A percentile compares a stretch with the other conserved stretches of the same genome.
These are phyloP conservation scores for Monosporascus sp. DNA, from an alignment of 2,329 filamentous ascomycete species.

Conservation along the genomic window DNA sequence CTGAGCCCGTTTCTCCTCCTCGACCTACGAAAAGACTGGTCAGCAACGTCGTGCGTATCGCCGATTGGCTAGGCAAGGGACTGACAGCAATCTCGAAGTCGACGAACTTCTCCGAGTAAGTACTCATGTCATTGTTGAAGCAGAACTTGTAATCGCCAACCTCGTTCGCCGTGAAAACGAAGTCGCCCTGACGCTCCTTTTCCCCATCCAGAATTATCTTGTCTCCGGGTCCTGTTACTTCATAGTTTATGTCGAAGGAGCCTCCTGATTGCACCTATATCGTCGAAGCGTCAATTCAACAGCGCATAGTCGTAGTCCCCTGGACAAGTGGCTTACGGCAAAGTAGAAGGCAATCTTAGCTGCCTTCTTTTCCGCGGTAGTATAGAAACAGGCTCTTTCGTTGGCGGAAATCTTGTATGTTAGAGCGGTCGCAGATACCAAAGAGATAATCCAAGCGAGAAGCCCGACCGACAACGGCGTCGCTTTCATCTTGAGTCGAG, in stretches of 20 bases:
- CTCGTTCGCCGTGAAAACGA: conserved; percentile 90
- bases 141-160: conserved; percentile 92
- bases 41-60: conserved; percentile 12
- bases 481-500: conserved; percentile 54
- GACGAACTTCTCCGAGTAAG: conserved; percentile 93
- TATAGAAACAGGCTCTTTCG: conserved; percentile 95
- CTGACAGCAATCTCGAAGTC: conserved; percentile 94
- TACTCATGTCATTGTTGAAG: conserved; percentile 98
- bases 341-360: conserved; percentile 98
- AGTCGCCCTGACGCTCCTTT: conserved; percentile 94
- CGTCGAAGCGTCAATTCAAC: conserved; percentile 4
- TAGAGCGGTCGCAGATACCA: conserved; percentile 79
- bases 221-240: conserved; percentile 74
- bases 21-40: conserved; percentile 53
- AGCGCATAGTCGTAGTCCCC: background rate
- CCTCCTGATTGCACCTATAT: conserved; percentile 91
- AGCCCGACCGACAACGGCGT: conserved; percentile 59
- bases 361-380: conserved; percentile 67
- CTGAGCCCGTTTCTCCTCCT: conserved; percentile 78
- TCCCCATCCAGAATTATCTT: conserved; percentile 78
- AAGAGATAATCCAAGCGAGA: conserved; percentile 63
- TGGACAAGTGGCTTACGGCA: conserved; percentile 59
- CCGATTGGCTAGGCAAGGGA: conserved; percentile 8
- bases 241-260: conserved; percentile 94
- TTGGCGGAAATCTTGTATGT: conserved; percentile 88